These are phyloP conservation scores for Pezicula radicicola DNA, from an alignment of 2,329 filamentous ascomycete genomes.

Conservation along the genomic window DNA sequence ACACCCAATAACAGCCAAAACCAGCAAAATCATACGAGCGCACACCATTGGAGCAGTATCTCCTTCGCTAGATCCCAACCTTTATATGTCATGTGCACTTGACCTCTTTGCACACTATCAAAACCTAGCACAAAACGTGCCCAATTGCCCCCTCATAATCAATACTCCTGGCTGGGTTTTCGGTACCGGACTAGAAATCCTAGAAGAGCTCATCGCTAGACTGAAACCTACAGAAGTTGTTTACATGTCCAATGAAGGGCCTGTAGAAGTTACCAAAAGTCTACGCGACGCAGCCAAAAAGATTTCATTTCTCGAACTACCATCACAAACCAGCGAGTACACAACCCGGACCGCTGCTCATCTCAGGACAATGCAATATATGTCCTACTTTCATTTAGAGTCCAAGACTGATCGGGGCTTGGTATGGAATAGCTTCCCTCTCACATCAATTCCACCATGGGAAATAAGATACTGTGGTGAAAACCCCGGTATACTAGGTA, in stretches of 20 bases:
- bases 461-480: conserved; percentile 55
- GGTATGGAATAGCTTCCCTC: conserved; percentile 46
- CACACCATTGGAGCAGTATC: conserved; percentile 66
- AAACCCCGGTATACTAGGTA: conserved; percentile 54
- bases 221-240: conserved; percentile 59
- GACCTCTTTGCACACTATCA: conserved; percentile 61
- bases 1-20: conserved; percentile 43
- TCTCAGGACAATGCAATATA: conserved; percentile 70
- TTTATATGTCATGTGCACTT: conserved; percentile 62
- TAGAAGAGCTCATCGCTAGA: conserved; percentile 52
- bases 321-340: conserved; percentile 56
- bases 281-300: conserved; percentile 39
- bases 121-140: conserved; percentile 33
- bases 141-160: conserved; percentile 58
- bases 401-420: conserved; percentile 12
- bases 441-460: conserved; percentile 58
- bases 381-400: conserved; percentile 71
- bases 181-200: conserved; percentile 64
- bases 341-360: conserved; percentile 61
- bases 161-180: conserved; percentile 76
- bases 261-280: conserved; percentile 51
- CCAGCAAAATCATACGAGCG: conserved; percentile 47
- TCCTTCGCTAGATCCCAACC: conserved; percentile 61
- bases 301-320: conserved; percentile 47
- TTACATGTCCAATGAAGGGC: conserved; percentile 66